A percentile compares a stretch with the other conserved stretches of the same genome.
Evolutionary conservation across 129 eudicot species (phyloP).

Genomic region (Ambrosia trifida): DNA sequence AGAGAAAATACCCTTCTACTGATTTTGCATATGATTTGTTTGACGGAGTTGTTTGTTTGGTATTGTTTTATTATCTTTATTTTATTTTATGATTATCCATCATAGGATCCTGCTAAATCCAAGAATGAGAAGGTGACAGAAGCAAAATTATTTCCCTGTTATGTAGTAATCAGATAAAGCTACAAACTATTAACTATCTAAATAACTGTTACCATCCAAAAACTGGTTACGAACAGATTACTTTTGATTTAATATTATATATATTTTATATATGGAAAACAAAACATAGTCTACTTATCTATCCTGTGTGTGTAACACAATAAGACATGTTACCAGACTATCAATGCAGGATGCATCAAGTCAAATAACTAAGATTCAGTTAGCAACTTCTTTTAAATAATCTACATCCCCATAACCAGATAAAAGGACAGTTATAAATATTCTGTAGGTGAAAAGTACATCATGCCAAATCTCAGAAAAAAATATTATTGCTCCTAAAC

Average conservation of each 20-base stretch:
- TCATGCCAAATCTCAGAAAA: constrained; percentile 1
- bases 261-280: neutral
- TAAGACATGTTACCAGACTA: too few species aligned
- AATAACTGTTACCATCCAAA: neutral
- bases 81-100: neutral
- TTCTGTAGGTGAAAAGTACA: constrained; percentile 3
- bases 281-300: neutral
- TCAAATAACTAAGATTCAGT: neutral
- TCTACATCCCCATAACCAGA: neutral
- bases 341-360: constrained; percentile 12
- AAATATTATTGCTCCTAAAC: too few species aligned
- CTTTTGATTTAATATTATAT: neutral
- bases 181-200: neutral
- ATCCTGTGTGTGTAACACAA: neutral
- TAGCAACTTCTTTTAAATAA: constrained; percentile 7
- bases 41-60: neutral
- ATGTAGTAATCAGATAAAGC: constrained; percentile 10
- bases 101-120: neutral
- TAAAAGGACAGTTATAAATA: neutral
- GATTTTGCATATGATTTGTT: constrained; percentile 5
- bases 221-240: neutral
- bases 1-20: neutral
- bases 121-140: neutral
- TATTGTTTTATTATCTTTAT: too few species aligned
- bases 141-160: constrained; percentile 3